phyloP scores from a whole-genome alignment of 2,329 filamentous ascomycete genomes.

The Xylariaceae sp. region DNA sequence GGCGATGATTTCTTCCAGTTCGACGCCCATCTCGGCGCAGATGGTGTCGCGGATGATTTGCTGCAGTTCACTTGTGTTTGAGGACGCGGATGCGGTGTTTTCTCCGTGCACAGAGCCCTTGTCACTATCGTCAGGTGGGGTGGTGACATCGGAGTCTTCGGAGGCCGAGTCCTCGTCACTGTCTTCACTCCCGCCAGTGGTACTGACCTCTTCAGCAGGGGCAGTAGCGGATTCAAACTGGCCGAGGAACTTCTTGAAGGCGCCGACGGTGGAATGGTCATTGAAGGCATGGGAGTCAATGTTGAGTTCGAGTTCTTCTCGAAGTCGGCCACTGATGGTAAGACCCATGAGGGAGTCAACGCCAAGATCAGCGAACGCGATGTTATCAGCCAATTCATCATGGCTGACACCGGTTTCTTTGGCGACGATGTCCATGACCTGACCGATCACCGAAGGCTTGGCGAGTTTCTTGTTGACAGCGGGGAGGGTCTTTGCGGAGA shows the following conservation, averaged over 20 bases:
- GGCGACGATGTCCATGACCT: conserved; percentile 50
- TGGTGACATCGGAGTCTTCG: conserved; percentile 49
- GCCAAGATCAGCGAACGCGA: conserved; percentile 52
- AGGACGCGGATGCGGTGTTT: conserved; percentile 31
- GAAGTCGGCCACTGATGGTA: conserved; percentile 51
- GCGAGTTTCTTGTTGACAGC: conserved; percentile 48
- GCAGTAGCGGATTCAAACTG: conserved; percentile 31
- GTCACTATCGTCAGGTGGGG: conserved; percentile 48
- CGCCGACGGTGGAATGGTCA: conserved; percentile 49
- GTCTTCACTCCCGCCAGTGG: conserved; percentile 32
- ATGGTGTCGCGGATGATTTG: conserved; percentile 59
- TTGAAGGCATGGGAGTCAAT: conserved; percentile 49
- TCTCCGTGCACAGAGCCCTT: conserved; percentile 45
- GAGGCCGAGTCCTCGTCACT: conserved; percentile 45
- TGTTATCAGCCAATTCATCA: conserved; percentile 52
- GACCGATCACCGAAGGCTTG: conserved; percentile 39
- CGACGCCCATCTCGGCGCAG: conserved; percentile 67
- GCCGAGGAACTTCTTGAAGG: conserved; percentile 43
- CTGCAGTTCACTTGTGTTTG: conserved; percentile 42
- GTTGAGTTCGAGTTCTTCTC: conserved; percentile 53
- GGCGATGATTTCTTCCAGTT: conserved; percentile 55
- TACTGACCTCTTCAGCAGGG: conserved; percentile 35
- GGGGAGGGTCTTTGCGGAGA: conserved; percentile 43
- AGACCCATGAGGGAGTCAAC: conserved; percentile 59
- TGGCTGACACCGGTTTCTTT: conserved; percentile 51